Evolutionary conservation across 805 yeast species (phyloP), one percentile per base, ranked within the genome.

Genomic region (Saturnispora gosingensis): DNA sequence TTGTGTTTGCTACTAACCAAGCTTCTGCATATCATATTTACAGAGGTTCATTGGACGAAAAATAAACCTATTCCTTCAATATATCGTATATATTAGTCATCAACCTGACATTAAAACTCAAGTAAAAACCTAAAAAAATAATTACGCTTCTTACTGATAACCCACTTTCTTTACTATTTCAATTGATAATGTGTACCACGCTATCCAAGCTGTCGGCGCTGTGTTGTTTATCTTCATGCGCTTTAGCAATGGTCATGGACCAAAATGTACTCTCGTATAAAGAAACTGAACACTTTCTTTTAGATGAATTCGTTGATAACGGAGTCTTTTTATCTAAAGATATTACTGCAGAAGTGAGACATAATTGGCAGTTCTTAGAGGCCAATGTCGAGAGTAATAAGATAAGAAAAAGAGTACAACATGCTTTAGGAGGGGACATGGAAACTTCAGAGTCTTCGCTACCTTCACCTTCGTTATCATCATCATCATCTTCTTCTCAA

Each of bases 1-100:
- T 90, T 64, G 82, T 91, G 11, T 87, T 89, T 71, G 87, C 96
- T 16, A 77, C 82, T 45, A 83, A 85, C 71, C 97, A 90, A 72
- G 96, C 95, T 4, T 76, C 86, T 53, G 81, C 95, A 7, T 69
- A 73, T 58, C 87, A 83, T 62, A 67, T 83, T 35, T 72, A 82
- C 72, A 60, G 67, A 52, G 69, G 67, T 13, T 24, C 56, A 11
- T 43, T 58, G n/a, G 56, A 56, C 16, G n/a, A 11, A 9, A 22
- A 40, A 22, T 40, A 24, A 18, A 24, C 13, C 13, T 38, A 38
- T 16, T 38, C 20, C 42, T 18, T 8, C 10, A 8, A 38, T 18
- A 38, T 18, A 7, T 38, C 22, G 25, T 18, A 38, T 38, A 38
- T 38, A 38, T 18, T 18, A 18, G 10, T 13, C 5, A 5, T 18